Conservation (phyloP, 768 basidiomycete genomes). For the Lyophyllum atratum region DNA sequence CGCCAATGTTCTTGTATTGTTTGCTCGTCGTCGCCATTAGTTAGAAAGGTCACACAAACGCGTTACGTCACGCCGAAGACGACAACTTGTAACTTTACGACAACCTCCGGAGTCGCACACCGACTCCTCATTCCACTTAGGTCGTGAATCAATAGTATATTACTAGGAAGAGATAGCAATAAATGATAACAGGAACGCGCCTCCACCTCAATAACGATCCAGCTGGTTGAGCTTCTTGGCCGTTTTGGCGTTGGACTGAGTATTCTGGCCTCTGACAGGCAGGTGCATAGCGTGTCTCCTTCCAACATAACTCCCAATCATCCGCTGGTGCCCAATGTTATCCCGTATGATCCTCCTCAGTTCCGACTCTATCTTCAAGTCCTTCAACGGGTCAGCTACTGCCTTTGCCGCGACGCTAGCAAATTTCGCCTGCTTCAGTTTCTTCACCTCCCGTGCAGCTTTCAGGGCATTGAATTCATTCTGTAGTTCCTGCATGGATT, state of each 20-base stretch:
- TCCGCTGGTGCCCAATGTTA: slow-evolving; percentile 90
- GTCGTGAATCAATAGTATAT: neutral
- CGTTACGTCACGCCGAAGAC: slow-evolving; percentile 28
- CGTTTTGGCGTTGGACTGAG: slow-evolving; percentile 86
- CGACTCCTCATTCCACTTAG: neutral
- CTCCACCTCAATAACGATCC: slow-evolving; percentile 47
- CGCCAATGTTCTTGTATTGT: slow-evolving; percentile 86
- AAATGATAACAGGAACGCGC: slow-evolving; percentile 4
- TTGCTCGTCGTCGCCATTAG: slow-evolving; percentile 74
- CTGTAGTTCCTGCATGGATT: slow-evolving; percentile 40
- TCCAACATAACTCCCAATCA: slow-evolving; percentile 94
- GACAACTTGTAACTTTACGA: neutral
- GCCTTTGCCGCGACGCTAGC: slow-evolving; percentile 16
- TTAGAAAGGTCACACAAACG: slow-evolving; percentile 13
- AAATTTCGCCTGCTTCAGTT: slow-evolving; percentile 23
- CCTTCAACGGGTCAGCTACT: slow-evolving; percentile 63
- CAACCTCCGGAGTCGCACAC: neutral
- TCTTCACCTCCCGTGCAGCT: slow-evolving; percentile 32
- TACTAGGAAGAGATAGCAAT: neutral
- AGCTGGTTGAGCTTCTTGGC: slow-evolving; percentile 90
- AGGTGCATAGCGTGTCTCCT: slow-evolving; percentile 90
- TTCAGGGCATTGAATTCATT: slow-evolving; percentile 36
- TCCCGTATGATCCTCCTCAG: slow-evolving; percentile 79
- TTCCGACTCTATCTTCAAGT: slow-evolving; percentile 87
- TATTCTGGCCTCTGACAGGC: slow-evolving; percentile 94